phyloP scores from a whole-genome alignment of 257 asterid genomes.

The Solanum chmielewskii region DNA sequence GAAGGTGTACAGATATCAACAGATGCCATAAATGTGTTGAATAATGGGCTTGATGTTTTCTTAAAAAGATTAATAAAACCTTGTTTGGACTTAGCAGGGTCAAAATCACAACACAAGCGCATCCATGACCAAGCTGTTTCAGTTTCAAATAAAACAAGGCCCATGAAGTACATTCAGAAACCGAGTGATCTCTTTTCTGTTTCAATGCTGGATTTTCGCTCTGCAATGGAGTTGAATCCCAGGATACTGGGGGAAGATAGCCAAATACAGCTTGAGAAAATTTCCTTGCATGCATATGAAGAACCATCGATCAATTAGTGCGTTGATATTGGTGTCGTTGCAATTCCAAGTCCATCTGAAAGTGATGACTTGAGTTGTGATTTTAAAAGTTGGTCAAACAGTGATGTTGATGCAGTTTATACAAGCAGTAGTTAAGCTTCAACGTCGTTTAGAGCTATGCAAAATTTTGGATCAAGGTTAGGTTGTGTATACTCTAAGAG shows the following conservation, averaged over 20 bases:
- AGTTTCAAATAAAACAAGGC: conserved; percentile 14
- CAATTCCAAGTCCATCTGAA: conserved; percentile 9
- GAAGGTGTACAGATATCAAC: conserved; percentile 38
- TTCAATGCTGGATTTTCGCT: conserved; percentile 42
- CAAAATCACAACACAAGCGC: conserved; percentile 24
- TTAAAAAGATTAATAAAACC: conserved; percentile 51
- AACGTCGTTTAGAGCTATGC: conserved; percentile 3
- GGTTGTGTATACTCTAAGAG: conserved; percentile 43
- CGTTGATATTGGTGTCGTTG: not conserved
- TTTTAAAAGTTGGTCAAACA: conserved; percentile 20
- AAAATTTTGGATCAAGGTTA: conserved; percentile 27
- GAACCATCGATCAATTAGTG: conserved; percentile 13
- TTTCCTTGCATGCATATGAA: conserved; percentile 23
- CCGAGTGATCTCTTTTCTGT: conserved; percentile 14
- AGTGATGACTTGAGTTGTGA: conserved; percentile 13
- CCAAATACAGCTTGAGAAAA: conserved; percentile 44
- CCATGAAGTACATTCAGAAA: conserved; percentile 10
- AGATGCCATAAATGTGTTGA: conserved; percentile 41
- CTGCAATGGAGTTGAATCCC: conserved; percentile 43
- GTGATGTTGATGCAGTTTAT: conserved; percentile 16
- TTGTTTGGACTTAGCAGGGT: conserved; percentile 35
- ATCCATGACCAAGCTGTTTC: conserved; percentile 19
- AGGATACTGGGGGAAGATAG: conserved; percentile 52
- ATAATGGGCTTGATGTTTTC: conserved; percentile 46
- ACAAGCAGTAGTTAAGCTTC: conserved; percentile 11